Evolutionary conservation across 371 early-diverging fungal species (phyloP), one percentile per base, ranked within the genome.

Genomic region (Haplosporangium sp.): DNA sequence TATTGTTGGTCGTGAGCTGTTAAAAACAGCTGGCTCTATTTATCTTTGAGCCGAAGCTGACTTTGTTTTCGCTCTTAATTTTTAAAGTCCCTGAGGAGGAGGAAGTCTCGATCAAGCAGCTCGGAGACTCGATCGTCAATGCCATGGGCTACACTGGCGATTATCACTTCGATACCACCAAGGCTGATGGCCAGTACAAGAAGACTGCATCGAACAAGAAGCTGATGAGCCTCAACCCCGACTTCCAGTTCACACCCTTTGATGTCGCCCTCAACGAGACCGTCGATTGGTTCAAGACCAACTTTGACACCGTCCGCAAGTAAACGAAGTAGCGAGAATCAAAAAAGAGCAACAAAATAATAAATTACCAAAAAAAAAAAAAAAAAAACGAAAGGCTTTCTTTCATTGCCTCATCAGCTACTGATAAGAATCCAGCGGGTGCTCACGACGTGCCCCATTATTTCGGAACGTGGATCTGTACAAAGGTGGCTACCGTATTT

Each of bases 201-300:
- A 95, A 95, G 90, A 94, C 95, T 20, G 94, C 94, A 23, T 91
- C 87, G 59, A 95, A 95, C 74, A 87, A 67, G n/a, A 95, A 95
- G 84, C 81, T 95, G 76, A 83, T 82, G 84, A 86, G 84, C 67
- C 86, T 89, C 60, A 74, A 93, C 69, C 93, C 93, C 62, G 93
- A 90, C 74, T 95, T 94, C 74, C 59, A 93, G 81, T 95, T 95
- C 81, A 94, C 94, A 14, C 91, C 90, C 9, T 94, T 95, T 66
- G 88, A 93, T 47, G 82, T 84, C 69, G 95, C 93, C 52, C 81
- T 95, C 71, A 84, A 88, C 77, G 90, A 93, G 71, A 88, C 93
- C 18, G 91, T 93, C 50, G 85, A 91, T 40, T 95, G 94, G 95
- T 94, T 94, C 81, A 82, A 89, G 57, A 84, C 86, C 56, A 92